Evolutionary conservation across 2,329 filamentous ascomycete genomes (phyloP).

Genomic region (Berkeleyomyces basicola): DNA sequence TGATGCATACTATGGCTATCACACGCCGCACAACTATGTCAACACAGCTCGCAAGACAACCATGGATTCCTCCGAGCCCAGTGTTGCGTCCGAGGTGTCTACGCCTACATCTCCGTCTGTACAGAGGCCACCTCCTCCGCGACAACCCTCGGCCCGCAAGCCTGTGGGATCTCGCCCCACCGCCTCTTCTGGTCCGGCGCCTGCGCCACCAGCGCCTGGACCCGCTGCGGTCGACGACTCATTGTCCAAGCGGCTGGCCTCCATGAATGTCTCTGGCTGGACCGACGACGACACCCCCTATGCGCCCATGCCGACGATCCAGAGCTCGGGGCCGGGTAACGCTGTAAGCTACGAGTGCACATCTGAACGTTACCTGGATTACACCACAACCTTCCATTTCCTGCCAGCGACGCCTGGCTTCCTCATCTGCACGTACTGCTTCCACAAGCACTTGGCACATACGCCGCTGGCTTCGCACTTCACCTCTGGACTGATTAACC

Average conservation of each 20-base stretch:
- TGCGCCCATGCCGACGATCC: neutral
- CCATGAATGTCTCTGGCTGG: neutral
- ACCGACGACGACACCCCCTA: neutral
- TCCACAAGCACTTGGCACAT: constrained; percentile 22
- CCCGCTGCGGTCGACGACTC: neutral
- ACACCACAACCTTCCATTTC: constrained; percentile 21
- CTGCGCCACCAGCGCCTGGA: neutral
- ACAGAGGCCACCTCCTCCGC: neutral
- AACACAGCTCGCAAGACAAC: no score
- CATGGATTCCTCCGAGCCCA: no score
- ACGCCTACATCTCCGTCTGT: no score
- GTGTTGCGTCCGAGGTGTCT: no score
- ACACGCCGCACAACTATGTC: no score
- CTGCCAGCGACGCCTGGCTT: constrained; percentile 19
- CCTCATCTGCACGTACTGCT: constrained; percentile 26
- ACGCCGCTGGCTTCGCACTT: constrained; percentile 21
- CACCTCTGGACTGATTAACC: neutral
- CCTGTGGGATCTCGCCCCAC: neutral
- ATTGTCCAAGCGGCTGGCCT: neutral
- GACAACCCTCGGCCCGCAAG: neutral
- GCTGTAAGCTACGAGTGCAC: constrained; percentile 2
- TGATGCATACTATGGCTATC: no score
- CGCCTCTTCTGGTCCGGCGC: neutral
- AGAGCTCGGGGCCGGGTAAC: neutral
- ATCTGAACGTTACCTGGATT: constrained; percentile 15